These are phyloP conservation scores for Aristolochia contorta DNA, from an alignment of 164 flowering plant species.

Conservation along the genomic window DNA sequence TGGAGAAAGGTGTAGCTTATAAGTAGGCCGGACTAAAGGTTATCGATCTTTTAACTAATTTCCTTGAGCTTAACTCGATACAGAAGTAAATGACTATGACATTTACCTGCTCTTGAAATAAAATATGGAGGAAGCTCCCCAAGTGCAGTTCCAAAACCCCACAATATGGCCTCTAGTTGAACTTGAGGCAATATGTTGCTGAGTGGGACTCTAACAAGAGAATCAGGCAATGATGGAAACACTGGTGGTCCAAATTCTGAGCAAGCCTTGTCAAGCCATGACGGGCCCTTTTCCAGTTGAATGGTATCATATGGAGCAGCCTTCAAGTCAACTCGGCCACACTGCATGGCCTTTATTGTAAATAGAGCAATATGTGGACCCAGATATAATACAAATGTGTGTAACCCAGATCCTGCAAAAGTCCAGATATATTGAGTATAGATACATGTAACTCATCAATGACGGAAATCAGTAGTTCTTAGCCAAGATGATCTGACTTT, in stretches of 20 bases:
- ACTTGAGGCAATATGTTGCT: conserved; percentile 82
- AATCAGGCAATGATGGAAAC: conserved; percentile 37
- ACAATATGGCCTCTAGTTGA: conserved; percentile 79
- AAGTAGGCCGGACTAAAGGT: too few species aligned
- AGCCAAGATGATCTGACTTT: too few species aligned
- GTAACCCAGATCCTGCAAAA: conserved; percentile 79
- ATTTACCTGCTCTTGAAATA: conserved; percentile 88
- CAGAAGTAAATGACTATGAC: neutral
- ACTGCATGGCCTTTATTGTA: conserved; percentile 76
- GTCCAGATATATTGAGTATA: too few species aligned
- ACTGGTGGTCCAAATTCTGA: conserved; percentile 73
- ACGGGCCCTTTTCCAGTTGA: conserved; percentile 67
- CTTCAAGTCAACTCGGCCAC: conserved; percentile 88
- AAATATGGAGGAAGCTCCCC: conserved; percentile 99
- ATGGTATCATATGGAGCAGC: conserved; percentile 88
- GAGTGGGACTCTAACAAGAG: conserved; percentile 48
- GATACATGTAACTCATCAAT: too few species aligned
- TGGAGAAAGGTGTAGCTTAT: too few species aligned
- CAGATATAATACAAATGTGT: conserved; percentile 85
- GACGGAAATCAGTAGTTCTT: too few species aligned
- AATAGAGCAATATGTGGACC: conserved; percentile 91
- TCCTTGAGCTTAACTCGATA: too few species aligned
- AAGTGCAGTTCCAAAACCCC: conserved; percentile 98
- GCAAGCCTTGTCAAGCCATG: conserved; percentile 88
- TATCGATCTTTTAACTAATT: too few species aligned